Evolutionary conservation across 139 green algal genomes (phyloP).

Genomic region (Pycnococcus provasolii): DNA sequence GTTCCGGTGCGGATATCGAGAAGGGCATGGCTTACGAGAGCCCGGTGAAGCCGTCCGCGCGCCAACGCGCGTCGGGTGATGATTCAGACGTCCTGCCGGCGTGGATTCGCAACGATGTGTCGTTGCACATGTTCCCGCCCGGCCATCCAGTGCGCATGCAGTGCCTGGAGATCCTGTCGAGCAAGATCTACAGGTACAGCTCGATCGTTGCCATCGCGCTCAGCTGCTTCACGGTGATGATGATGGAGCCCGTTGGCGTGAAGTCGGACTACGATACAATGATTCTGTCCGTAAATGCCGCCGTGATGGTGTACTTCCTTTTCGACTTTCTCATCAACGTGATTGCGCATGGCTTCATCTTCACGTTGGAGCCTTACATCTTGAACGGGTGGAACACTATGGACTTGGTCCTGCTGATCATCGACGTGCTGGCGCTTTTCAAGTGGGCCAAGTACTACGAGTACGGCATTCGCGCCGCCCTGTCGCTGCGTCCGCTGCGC

Average conservation of each 20-base stretch:
- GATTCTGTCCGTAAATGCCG: slow-evolving; percentile 45
- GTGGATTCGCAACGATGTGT: background rate
- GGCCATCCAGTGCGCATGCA: background rate
- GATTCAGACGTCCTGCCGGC: background rate
- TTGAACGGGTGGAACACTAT: slow-evolving; percentile 32
- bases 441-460: slow-evolving; percentile 19
- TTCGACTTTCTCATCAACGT: slow-evolving; percentile 42
- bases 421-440: slow-evolving; percentile 48
- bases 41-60: too few relatives aligned
- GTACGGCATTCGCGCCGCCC: slow-evolving; percentile 37
- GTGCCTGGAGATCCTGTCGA: background rate
- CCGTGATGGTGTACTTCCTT: slow-evolving; percentile 41
- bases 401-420: slow-evolving; percentile 40
- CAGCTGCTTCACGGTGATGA: slow-evolving; percentile 22
- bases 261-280: slow-evolving; percentile 24
- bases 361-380: slow-evolving; percentile 18
- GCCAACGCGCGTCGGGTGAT: background rate
- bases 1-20: too few relatives aligned
- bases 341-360: background rate
- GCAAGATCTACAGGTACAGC: background rate
- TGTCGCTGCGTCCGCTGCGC: slow-evolving; percentile 40
- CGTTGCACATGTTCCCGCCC: background rate
- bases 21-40: too few relatives aligned
- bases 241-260: slow-evolving; percentile 31
- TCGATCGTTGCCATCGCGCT: slow-evolving; percentile 17